Percentiles rank a stretch among this genome's conserved stretches.
These are phyloP conservation scores for Coelastrella sp. DNA, from an alignment of 139 green algal species.

Conservation along the genomic window DNA sequence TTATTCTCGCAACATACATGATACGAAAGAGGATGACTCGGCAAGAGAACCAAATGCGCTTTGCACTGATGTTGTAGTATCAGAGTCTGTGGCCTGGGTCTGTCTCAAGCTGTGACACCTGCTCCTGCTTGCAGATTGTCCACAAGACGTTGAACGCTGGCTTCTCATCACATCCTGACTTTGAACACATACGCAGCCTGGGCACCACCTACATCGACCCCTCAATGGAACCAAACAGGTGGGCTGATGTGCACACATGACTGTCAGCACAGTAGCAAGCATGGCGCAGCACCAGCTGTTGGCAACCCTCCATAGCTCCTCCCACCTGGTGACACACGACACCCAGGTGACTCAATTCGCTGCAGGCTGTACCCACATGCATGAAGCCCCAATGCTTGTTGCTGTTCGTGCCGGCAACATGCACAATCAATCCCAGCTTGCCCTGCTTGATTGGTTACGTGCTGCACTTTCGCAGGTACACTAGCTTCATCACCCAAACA, in stretches of 20 bases:
- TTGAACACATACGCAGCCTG: slow-evolving; percentile 63
- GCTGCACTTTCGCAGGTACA: slow-evolving; percentile 1
- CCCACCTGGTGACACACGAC: no score
- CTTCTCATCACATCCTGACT: slow-evolving; percentile 68
- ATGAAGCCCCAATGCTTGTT: not conserved
- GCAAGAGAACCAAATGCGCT: no score
- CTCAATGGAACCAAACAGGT: slow-evolving; percentile 55
- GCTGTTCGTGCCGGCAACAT: not conserved
- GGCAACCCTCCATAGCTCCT: no score
- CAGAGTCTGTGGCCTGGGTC: no score
- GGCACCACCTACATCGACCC: slow-evolving; percentile 58
- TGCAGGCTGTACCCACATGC: no score
- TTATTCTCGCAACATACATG: no score
- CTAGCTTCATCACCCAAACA: slow-evolving; percentile 40
- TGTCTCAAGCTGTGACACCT: no score
- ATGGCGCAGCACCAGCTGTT: no score
- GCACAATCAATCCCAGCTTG: not conserved
- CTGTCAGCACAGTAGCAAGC: not conserved
- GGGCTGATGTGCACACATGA: not conserved
- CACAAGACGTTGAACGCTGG: slow-evolving; percentile 69
- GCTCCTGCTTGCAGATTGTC: slow-evolving; percentile 52
- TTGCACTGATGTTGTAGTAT: no score
- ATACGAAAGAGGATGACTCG: no score
- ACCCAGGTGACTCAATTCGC: no score
- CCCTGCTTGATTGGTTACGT: not conserved